These are phyloP conservation scores for Boletus sp. DNA, from an alignment of 768 basidiomycete species.

Conservation along the genomic window DNA sequence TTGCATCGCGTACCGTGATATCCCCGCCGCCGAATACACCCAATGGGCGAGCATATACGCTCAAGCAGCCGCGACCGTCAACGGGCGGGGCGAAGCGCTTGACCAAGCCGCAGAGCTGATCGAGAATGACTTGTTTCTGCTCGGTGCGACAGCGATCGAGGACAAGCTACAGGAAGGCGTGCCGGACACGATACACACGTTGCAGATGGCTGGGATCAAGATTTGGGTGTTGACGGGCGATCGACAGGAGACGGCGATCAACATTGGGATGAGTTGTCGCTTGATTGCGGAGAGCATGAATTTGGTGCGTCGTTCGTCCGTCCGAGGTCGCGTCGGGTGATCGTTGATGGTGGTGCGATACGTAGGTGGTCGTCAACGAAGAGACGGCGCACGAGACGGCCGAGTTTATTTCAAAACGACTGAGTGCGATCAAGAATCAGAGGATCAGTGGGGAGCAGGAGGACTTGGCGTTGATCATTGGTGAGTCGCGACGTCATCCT, in stretches of 20 bases:
- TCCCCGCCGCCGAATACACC: constrained; percentile 85
- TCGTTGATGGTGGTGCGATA: neutral
- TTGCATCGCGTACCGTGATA: constrained; percentile 93
- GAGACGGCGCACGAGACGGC: constrained; percentile 76
- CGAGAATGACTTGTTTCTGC: constrained; percentile 87
- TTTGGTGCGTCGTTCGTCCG: constrained; percentile 48
- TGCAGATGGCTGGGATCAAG: constrained; percentile 99
- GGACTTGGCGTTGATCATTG: constrained; percentile 92
- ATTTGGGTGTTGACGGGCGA: constrained; percentile 99
- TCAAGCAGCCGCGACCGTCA: constrained; percentile 92
- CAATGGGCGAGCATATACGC: constrained; percentile 89
- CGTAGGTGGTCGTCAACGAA: constrained; percentile 91
- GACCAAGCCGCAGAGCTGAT: constrained; percentile 95
- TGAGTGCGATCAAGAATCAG: constrained; percentile 92
- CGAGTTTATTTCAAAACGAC: constrained; percentile 83
- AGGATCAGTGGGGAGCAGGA: constrained; percentile 89
- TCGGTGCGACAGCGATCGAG: constrained; percentile 98
- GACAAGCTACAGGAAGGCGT: constrained; percentile 99
- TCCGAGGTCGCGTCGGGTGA: neutral
- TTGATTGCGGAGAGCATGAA: constrained; percentile 99
- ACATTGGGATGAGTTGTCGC: constrained; percentile 97
- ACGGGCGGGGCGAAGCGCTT: constrained; percentile 90
- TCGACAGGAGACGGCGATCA: constrained; percentile 98
- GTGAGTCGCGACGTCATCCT: constrained; percentile 41
- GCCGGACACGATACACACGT: constrained; percentile 94